These are phyloP conservation scores for Elaeis oleifera DNA, from an alignment of 202 grass and related monocot genomes.

Conservation along the genomic window DNA sequence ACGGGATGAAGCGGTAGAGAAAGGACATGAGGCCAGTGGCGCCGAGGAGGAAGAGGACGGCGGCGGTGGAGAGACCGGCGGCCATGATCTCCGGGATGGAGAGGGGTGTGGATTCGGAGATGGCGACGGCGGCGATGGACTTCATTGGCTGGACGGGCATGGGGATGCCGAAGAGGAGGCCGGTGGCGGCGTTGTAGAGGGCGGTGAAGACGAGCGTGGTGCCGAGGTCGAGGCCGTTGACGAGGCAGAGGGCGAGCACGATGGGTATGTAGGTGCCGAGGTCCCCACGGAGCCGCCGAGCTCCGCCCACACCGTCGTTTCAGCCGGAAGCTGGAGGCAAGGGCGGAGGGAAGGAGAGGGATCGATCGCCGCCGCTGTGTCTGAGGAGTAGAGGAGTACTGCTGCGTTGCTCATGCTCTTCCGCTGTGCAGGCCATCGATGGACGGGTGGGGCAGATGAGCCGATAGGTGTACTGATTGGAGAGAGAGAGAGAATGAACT, in stretches of 20 bases:
- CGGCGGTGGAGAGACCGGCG: conserved; percentile 50
- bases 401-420: too few species aligned
- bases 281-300: conserved; percentile 61
- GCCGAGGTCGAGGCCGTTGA: conserved; percentile 13
- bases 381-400: conserved; percentile 25
- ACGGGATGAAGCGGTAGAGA: conserved; percentile 60
- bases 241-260: conserved; percentile 55
- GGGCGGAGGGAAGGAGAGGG: conserved; percentile 20
- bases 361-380: conserved; percentile 1
- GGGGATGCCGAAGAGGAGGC: conserved; percentile 64
- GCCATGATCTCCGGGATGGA: conserved; percentile 64
- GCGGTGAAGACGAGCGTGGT: conserved; percentile 71
- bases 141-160: conserved; percentile 92
- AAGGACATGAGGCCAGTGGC: conserved; percentile 53
- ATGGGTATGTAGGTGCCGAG: conserved; percentile 84
- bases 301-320: conserved; percentile 56
- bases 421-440: too few species aligned
- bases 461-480: too few species aligned
- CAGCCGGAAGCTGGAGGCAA: conserved; percentile 30
- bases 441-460: too few species aligned
- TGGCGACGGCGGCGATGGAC: conserved; percentile 64
- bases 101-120: conserved; percentile 43
- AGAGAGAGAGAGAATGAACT: too few species aligned
- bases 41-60: conserved; percentile 55
- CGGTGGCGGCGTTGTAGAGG: conserved; percentile 70